A percentile compares a stretch with the other conserved stretches of the same genome.
Conservation (phyloP, 805 yeast species). For the Yarrowia sp. region DNA sequence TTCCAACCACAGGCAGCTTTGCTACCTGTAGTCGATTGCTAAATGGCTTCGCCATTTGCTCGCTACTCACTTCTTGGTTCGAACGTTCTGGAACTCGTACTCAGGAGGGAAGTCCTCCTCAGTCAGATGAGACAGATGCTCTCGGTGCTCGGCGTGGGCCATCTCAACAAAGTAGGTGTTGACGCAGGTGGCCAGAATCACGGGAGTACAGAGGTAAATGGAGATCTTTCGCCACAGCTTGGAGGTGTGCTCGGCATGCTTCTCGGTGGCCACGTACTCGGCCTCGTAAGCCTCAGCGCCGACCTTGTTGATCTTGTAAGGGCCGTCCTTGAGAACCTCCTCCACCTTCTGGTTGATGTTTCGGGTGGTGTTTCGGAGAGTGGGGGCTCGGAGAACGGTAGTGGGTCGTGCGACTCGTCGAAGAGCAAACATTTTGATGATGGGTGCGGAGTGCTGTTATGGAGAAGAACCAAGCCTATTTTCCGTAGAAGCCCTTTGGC, state of each 20-base stretch:
- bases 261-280: slow-evolving; percentile 58
- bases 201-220: slow-evolving; percentile 76
- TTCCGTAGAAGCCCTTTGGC: background rate
- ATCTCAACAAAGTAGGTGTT: slow-evolving; percentile 79
- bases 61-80: slow-evolving; percentile 53
- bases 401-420: slow-evolving; percentile 25
- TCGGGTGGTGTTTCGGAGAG: slow-evolving; percentile 25
- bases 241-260: slow-evolving; percentile 78
- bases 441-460: background rate
- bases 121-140: slow-evolving; percentile 51
- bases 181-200: slow-evolving; percentile 67
- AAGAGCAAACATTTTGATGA: slow-evolving; percentile 12
- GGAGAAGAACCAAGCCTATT: background rate
- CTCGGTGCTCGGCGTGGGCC: slow-evolving; percentile 83
- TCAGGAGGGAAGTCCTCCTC: slow-evolving; percentile 93
- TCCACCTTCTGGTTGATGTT: slow-evolving; percentile 14
- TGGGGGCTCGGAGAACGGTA: slow-evolving; percentile 18
- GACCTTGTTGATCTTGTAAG: slow-evolving; percentile 45
- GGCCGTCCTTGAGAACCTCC: slow-evolving; percentile 24
- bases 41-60: background rate
- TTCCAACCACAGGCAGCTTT: background rate
- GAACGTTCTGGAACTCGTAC: slow-evolving; percentile 87
- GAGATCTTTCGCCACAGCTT: slow-evolving; percentile 83
- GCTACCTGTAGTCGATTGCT: background rate
- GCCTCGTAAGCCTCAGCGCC: slow-evolving; percentile 71